phyloP scores from a whole-genome alignment of 1,284 basidiomycete genomes.

The Termitomyces sp. region DNA sequence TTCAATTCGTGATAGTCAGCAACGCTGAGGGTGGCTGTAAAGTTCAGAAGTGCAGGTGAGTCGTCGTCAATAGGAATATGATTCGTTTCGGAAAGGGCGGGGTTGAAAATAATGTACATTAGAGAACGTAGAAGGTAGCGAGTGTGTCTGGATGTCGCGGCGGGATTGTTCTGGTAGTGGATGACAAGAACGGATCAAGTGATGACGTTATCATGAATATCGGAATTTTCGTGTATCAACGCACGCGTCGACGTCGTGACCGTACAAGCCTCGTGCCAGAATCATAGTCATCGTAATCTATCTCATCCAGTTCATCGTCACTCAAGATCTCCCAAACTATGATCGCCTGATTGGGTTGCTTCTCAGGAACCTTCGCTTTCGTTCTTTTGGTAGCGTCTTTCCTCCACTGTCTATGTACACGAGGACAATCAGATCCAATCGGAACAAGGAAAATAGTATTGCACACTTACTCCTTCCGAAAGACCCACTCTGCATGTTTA shows the following conservation, averaged over 20 bases:
- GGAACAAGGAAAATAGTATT: neutral
- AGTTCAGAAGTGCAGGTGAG: constrained; percentile 27
- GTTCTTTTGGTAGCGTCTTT: constrained; percentile 22
- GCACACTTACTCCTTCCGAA: constrained; percentile 39
- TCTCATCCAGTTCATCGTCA: constrained; percentile 11
- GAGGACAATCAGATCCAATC: neutral
- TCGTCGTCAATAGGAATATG: constrained; percentile 19
- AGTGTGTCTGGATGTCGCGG: neutral
- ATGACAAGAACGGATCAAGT: neutral
- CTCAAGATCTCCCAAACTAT: constrained; percentile 8
- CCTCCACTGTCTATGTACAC: constrained; percentile 28
- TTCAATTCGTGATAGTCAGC: constrained; percentile 31
- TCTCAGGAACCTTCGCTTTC: constrained; percentile 15
- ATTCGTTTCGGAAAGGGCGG: constrained; percentile 30
- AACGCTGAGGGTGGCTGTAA: constrained; percentile 32
- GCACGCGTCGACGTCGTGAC: constrained; percentile 3
- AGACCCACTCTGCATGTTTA: constrained; percentile 40
- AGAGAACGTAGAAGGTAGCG: neutral
- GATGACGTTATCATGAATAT: constrained; percentile 17
- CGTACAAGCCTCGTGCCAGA: constrained; percentile 3
- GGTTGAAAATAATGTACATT: constrained; percentile 34
- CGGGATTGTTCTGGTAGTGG: too few relatives aligned
- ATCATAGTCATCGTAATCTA: constrained; percentile 7
- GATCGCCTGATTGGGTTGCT: constrained; percentile 4
- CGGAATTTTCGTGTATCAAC: neutral